phyloP scores from a whole-genome alignment of 2,329 filamentous ascomycete species.

The Chaetoscypha palmicola region DNA sequence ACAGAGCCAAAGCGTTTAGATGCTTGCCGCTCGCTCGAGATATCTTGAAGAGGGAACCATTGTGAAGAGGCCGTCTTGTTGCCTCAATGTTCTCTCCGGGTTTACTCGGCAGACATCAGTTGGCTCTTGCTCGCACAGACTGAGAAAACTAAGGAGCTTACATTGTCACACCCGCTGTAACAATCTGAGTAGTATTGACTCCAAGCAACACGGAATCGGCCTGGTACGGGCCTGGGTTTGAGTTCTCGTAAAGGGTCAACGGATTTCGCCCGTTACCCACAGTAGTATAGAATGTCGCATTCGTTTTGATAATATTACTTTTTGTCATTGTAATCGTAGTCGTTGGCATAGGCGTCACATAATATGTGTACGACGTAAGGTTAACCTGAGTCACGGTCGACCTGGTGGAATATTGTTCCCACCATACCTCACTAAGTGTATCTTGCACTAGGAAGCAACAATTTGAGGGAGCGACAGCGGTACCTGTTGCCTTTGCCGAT shows the following conservation, averaged over 20 bases:
- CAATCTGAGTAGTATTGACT: background rate
- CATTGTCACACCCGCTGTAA: slow-evolving; percentile 6
- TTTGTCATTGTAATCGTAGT: background rate
- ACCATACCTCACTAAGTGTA: slow-evolving; percentile 9
- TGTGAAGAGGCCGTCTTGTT: too few species aligned
- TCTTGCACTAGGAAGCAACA: slow-evolving; percentile 16
- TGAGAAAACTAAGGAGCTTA: background rate
- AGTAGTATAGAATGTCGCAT: background rate
- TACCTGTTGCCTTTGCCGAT: background rate
- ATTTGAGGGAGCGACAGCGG: background rate
- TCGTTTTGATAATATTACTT: background rate
- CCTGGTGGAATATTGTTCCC: background rate
- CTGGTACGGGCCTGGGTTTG: background rate
- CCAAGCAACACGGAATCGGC: background rate
- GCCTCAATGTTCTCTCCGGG: too few species aligned
- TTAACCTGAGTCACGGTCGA: background rate
- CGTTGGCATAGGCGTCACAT: slow-evolving; percentile 4
- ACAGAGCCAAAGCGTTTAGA: too few species aligned
- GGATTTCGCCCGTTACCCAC: background rate
- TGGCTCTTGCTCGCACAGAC: background rate
- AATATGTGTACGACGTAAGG: slow-evolving; percentile 8
- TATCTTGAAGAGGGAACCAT: too few species aligned
- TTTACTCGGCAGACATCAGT: too few species aligned
- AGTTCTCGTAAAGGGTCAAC: background rate
- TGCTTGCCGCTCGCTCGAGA: too few species aligned